These are phyloP conservation scores for Aspergillus udagawae DNA, from an alignment of 2,329 filamentous ascomycete genomes.

Conservation along the genomic window DNA sequence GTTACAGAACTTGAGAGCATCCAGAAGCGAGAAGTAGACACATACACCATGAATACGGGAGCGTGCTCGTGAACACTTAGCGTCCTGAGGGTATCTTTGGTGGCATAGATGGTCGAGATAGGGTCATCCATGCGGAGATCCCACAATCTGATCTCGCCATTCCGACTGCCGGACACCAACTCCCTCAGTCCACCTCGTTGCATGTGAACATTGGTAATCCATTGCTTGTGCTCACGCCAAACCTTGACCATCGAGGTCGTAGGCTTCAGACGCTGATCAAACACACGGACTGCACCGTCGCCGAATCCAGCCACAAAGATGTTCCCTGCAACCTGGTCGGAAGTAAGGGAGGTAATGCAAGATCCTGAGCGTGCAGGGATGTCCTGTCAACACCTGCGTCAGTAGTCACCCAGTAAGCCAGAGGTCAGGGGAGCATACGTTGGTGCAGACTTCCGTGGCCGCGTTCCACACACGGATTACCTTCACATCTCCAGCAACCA, in stretches of 20 bases:
- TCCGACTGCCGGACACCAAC: conserved; percentile 81
- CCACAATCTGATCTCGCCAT: conserved; percentile 93
- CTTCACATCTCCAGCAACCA: conserved; percentile 95
- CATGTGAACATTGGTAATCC: conserved; percentile 95
- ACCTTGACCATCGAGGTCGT: conserved; percentile 91
- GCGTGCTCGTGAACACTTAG: conserved; percentile 93
- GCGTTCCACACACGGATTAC: conserved; percentile 97
- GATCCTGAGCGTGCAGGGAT: conserved; percentile 92
- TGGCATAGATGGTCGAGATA: conserved; percentile 69
- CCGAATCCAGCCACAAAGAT: conserved; percentile 95
- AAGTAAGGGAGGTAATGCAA: conserved; percentile 92
- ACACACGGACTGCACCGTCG: conserved; percentile 89
- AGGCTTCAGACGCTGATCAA: conserved; percentile 79
- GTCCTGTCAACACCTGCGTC: conserved; percentile 49
- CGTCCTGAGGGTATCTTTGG: conserved; percentile 73
- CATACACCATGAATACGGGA: conserved; percentile 90
- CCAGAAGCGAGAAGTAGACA: conserved; percentile 20
- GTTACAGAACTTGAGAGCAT: conserved; percentile 4
- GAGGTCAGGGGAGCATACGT: conserved; percentile 41
- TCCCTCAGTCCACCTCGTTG: conserved; percentile 92
- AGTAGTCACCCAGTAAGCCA: background rate
- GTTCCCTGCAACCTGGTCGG: conserved; percentile 95
- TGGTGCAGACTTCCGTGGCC: conserved; percentile 84
- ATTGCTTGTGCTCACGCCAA: conserved; percentile 94
- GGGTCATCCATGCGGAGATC: conserved; percentile 84